These are phyloP conservation scores for Raddia distichophylla DNA, from an alignment of 176 grass and related monocot species.

Conservation along the genomic window DNA sequence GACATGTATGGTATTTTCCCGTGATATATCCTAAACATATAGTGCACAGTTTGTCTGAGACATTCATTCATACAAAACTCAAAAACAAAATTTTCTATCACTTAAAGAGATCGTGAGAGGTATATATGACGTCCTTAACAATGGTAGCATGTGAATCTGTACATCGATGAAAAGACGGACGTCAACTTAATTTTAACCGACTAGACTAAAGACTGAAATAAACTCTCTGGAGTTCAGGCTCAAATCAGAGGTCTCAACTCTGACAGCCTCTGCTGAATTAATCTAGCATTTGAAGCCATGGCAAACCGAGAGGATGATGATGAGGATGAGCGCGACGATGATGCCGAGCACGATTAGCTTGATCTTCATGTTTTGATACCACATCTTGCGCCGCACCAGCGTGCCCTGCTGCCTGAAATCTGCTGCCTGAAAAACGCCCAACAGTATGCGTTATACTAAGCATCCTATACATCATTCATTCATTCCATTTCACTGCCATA, in stretches of 20 bases:
- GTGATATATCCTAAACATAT: no score
- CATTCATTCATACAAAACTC: no score
- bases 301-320: conserved; percentile 77
- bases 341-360: conserved; percentile 73
- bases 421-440: conserved; percentile 40
- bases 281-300: conserved; percentile 44
- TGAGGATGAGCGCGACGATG: conserved; percentile 66
- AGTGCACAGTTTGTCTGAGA: no score
- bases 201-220: not conserved
- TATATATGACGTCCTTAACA: not conserved
- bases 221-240: no score
- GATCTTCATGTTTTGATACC: conserved; percentile 94
- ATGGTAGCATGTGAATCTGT: not conserved
- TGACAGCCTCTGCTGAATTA: not conserved
- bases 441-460: not conserved
- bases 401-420: conserved; percentile 69
- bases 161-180: not conserved
- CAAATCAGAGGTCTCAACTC: not conserved
- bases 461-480: not conserved
- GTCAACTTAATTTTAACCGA: not conserved
- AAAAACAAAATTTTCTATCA: not conserved
- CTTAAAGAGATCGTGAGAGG: not conserved
- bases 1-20: no score
- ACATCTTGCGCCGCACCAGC: conserved; percentile 74
- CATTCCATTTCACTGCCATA: not conserved